These are phyloP conservation scores for Peterozyma xylosa DNA, from an alignment of 805 yeast genomes.

Conservation along the genomic window DNA sequence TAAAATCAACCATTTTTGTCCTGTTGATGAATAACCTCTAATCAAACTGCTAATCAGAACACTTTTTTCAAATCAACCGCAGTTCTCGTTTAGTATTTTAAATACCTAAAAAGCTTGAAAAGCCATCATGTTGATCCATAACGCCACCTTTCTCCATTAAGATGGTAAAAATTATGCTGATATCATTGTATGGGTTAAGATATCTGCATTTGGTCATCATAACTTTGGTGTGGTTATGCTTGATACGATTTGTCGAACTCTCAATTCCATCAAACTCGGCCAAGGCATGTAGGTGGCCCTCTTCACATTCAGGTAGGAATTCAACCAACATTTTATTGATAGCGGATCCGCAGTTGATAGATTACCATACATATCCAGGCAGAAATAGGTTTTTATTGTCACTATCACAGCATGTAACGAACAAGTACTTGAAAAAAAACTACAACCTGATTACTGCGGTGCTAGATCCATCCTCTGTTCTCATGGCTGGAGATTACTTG, in stretches of 20 bases:
- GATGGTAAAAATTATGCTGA: constrained; percentile 1
- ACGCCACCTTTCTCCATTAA: too few relatives aligned
- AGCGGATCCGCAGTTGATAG: constrained; percentile 95
- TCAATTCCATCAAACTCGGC: background rate
- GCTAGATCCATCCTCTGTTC: constrained; percentile 66
- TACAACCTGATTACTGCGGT: constrained; percentile 51
- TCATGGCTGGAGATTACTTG: constrained; percentile 86
- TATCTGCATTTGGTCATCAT: constrained; percentile 13
- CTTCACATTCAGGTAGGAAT: constrained; percentile 13
- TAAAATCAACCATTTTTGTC: too few relatives aligned
- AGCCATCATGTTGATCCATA: too few relatives aligned
- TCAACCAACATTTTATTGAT: constrained; percentile 28
- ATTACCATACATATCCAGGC: constrained; percentile 77
- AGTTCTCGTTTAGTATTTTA: too few relatives aligned
- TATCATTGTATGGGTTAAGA: constrained; percentile 8
- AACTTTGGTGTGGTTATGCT: constrained; percentile 7
- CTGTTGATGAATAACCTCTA: too few relatives aligned
- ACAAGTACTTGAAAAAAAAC: constrained; percentile 73
- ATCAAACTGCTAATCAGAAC: too few relatives aligned
- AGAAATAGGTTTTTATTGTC: constrained; percentile 45
- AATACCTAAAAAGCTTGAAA: too few relatives aligned
- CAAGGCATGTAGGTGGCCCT: constrained; percentile 12
- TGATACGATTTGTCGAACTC: constrained; percentile 3
- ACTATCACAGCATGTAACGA: constrained; percentile 55
- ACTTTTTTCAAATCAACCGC: too few relatives aligned